Percentiles rank a stretch among this genome's conserved stretches.
Evolutionary conservation across 1,139 yeast species (phyloP).

Genomic region (Nakaseomyces glabratus): DNA sequence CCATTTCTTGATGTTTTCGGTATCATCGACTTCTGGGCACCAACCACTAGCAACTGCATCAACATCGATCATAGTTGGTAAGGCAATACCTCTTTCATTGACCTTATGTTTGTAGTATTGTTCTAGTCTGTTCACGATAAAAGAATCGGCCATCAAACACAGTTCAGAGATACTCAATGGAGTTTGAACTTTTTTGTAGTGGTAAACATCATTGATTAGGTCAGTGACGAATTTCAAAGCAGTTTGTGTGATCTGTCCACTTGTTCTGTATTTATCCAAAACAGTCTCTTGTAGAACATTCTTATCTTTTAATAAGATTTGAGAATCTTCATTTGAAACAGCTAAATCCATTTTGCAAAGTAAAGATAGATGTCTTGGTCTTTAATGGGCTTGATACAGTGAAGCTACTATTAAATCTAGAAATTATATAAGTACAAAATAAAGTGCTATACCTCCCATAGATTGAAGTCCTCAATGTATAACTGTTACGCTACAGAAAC

Average conservation of each 20-base stretch:
- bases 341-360: conserved; percentile 55
- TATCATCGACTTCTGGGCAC: conserved; percentile 78
- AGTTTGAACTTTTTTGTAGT: conserved; percentile 34
- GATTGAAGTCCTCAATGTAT: no score
- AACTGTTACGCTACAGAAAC: no score
- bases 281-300: conserved; percentile 56
- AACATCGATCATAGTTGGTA: conserved; percentile 82
- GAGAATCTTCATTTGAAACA: conserved; percentile 62
- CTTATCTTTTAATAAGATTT: conserved; percentile 62
- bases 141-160: conserved; percentile 74
- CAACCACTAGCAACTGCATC: conserved; percentile 72
- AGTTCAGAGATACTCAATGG: conserved; percentile 60
- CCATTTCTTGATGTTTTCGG: conserved; percentile 28
- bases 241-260: conserved; percentile 89
- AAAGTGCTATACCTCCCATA: no score
- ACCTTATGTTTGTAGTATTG: conserved; percentile 48
- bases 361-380: no score
- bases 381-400: no score
- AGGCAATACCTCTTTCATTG: conserved; percentile 78
- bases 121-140: conserved; percentile 47
- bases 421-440: no score
- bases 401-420: no score
- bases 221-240: conserved; percentile 58
- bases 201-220: conserved; percentile 65
- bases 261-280: conserved; percentile 74